These are phyloP conservation scores for Dalbergia oliveri DNA, from an alignment of 306 rosid species.

Conservation along the genomic window DNA sequence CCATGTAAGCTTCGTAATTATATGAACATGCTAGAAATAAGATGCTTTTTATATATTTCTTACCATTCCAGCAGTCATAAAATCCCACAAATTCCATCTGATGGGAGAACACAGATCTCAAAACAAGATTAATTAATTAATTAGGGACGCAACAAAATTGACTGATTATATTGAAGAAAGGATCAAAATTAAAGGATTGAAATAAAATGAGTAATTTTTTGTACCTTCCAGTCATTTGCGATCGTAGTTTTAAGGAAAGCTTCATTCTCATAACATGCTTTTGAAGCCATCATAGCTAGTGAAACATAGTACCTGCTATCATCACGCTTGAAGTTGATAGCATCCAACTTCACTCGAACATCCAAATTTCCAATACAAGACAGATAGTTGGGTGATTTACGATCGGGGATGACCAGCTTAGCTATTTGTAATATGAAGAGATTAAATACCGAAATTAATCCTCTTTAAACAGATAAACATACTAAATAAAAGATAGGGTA, in stretches of 20 bases:
- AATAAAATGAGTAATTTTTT: not conserved
- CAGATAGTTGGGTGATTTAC: slow-evolving; percentile 48
- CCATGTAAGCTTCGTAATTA: not conserved
- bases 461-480: not conserved
- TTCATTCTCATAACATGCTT: slow-evolving; percentile 67
- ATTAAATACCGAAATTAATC: not conserved
- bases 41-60: not conserved
- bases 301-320: slow-evolving; percentile 56
- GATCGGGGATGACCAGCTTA: slow-evolving; percentile 53
- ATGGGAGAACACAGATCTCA: not conserved
- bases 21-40: not conserved
- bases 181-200: too few species aligned
- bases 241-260: slow-evolving; percentile 54
- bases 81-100: slow-evolving; percentile 79
- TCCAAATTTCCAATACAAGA: slow-evolving; percentile 71
- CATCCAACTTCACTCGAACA: slow-evolving; percentile 51
- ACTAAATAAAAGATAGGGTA: too few species aligned
- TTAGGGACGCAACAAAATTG: not conserved
- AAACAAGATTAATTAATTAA: not conserved
- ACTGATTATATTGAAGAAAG: not conserved
- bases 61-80: slow-evolving; percentile 83
- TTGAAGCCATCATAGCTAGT: slow-evolving; percentile 73
- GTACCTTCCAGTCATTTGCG: slow-evolving; percentile 66
- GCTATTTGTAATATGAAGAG: slow-evolving; percentile 44
- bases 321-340: slow-evolving; percentile 46